A percentile compares a stretch with the other conserved stretches of the same genome.
These are phyloP conservation scores for Tympanopsis confertula DNA, from an alignment of 2,329 filamentous ascomycete species.

Conservation along the genomic window DNA sequence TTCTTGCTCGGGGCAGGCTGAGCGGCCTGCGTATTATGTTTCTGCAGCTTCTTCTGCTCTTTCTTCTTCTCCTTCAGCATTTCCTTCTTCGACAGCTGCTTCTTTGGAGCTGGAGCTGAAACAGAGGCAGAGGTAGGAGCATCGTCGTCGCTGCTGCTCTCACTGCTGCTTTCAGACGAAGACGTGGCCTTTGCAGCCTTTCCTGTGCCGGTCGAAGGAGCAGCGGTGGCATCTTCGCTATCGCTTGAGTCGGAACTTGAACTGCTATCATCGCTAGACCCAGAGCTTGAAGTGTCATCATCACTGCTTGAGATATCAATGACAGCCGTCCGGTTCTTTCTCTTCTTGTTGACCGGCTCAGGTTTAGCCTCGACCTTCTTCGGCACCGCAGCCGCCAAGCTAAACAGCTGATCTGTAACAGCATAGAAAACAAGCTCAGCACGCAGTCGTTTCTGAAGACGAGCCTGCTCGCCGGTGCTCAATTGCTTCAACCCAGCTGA, in stretches of 20 bases:
- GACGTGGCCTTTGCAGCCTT: no score
- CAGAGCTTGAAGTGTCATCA: neutral
- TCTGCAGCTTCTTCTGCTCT: neutral
- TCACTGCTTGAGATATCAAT: neutral
- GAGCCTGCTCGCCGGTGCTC: neutral
- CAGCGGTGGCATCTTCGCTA: no score
- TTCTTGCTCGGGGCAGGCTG: no score
- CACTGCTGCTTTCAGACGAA: no score
- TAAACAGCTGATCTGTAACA: neutral
- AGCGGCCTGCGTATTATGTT: no score
- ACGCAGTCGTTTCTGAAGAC: neutral
- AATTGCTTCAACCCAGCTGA: neutral
- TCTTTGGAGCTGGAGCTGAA: no score
- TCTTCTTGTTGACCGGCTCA: neutral
- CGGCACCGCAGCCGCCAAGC: neutral
- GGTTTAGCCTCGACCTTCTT: neutral
- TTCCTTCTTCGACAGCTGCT: no score
- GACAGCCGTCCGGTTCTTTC: conserved; percentile 1
- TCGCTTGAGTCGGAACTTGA: neutral
- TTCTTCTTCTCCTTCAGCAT: neutral
- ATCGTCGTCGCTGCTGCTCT: no score
- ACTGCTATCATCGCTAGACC: neutral
- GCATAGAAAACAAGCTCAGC: neutral
- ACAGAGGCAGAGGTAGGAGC: no score
- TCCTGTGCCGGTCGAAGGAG: no score